These are phyloP conservation scores for Candida maesae DNA, from an alignment of 805 yeast genomes.

Conservation along the genomic window DNA sequence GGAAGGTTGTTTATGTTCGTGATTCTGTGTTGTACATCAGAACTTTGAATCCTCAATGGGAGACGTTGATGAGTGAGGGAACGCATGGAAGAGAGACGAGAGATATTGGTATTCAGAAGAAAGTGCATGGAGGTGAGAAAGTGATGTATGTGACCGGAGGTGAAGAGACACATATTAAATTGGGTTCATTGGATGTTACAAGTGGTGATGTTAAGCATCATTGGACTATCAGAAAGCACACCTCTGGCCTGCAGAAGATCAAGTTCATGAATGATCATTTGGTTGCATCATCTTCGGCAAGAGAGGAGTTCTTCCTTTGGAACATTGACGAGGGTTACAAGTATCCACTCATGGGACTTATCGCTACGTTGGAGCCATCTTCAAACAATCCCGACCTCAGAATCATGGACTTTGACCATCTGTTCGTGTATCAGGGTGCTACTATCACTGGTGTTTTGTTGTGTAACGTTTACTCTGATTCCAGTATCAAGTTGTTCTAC, in stretches of 20 bases:
- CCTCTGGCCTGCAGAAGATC: slow-evolving; percentile 81
- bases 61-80: slow-evolving; percentile 47
- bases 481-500: slow-evolving; percentile 64
- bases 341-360: slow-evolving; percentile 44
- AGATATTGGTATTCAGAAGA: slow-evolving; percentile 56
- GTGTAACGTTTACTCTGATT: slow-evolving; percentile 81
- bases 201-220: slow-evolving; percentile 42
- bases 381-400: slow-evolving; percentile 74
- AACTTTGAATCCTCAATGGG: slow-evolving; percentile 27
- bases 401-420: slow-evolving; percentile 76
- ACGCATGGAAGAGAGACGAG: slow-evolving; percentile 92
- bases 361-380: slow-evolving; percentile 52
- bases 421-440: slow-evolving; percentile 32
- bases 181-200: slow-evolving; percentile 37
- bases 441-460: slow-evolving; percentile 45
- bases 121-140: slow-evolving; percentile 20
- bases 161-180: slow-evolving; percentile 77
- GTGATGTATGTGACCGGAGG: slow-evolving; percentile 68
- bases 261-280: slow-evolving; percentile 51
- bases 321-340: slow-evolving; percentile 38
- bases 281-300: slow-evolving; percentile 64
- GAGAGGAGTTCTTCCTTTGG: slow-evolving; percentile 90
- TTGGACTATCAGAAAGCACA: slow-evolving; percentile 75
- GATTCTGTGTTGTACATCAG: slow-evolving; percentile 46
- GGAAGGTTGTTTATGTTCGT: slow-evolving; percentile 55